These are phyloP conservation scores for Hypomontagnella monticulosa DNA, from an alignment of 495 filamentous ascomycete species.

Conservation along the genomic window DNA sequence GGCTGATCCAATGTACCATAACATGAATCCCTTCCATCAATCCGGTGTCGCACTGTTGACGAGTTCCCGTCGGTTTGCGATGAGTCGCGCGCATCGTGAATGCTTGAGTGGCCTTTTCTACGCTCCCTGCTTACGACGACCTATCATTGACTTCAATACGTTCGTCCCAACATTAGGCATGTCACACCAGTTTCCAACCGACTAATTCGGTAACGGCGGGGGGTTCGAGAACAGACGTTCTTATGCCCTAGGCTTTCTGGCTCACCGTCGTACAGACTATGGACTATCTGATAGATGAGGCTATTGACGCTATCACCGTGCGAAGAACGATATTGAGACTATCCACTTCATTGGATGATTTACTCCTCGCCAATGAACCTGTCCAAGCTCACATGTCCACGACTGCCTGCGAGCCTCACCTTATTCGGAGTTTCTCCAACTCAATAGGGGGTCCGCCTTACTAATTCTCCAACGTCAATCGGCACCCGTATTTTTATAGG, in stretches of 20 bases:
- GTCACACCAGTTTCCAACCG: too few relatives aligned
- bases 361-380: not conserved
- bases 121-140: constrained; percentile 51
- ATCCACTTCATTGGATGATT: not conserved
- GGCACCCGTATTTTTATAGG: constrained; percentile 20
- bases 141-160: constrained; percentile 57
- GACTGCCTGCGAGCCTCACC: constrained; percentile 6
- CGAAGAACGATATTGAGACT: not conserved
- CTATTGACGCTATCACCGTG: constrained; percentile 26
- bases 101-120: constrained; percentile 61
- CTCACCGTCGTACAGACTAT: too few relatives aligned
- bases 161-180: too few relatives aligned
- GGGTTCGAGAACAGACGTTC: constrained; percentile 45
- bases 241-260: constrained; percentile 45
- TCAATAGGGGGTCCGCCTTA: too few relatives aligned
- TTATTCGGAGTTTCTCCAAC: constrained; percentile 24
- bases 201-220: constrained; percentile 48
- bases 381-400: not conserved
- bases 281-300: constrained; percentile 28
- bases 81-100: constrained; percentile 57
- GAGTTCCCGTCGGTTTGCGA: constrained; percentile 55
- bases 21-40: constrained; percentile 58
- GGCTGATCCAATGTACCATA: constrained; percentile 58
- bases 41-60: constrained; percentile 55
- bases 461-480: constrained; percentile 7